phyloP scores from a whole-genome alignment of 1,139 yeast species.

The Suhomyces panamericanus region DNA sequence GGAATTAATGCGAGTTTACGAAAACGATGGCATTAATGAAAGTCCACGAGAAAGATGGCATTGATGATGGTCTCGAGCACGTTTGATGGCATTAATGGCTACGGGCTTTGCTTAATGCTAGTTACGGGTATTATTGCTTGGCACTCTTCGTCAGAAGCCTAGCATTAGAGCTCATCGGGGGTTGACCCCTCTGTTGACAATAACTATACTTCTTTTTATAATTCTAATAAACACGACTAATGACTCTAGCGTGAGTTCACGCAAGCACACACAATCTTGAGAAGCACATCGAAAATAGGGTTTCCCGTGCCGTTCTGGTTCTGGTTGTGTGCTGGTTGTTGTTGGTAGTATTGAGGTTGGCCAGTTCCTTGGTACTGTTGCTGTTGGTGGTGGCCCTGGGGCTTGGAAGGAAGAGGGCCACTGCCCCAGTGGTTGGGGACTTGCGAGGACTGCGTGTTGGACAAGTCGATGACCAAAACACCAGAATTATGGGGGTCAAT shows the following conservation, averaged over 20 bases:
- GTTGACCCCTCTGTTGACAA: constrained; percentile 4
- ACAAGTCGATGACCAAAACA: constrained; percentile 69
- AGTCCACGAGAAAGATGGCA: too few relatives aligned
- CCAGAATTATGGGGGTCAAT: constrained; percentile 76
- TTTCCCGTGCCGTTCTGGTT: constrained; percentile 30
- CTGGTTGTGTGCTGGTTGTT: constrained; percentile 28
- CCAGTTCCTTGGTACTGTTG: constrained; percentile 25
- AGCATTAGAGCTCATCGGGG: constrained; percentile 2
- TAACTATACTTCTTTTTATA: constrained; percentile 6
- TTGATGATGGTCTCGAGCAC: too few relatives aligned
- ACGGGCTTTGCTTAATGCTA: too few relatives aligned
- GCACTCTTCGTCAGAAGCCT: background rate
- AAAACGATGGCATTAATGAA: too few relatives aligned
- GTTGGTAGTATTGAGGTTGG: constrained; percentile 21
- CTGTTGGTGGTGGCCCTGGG: constrained; percentile 31
- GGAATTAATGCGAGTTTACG: too few relatives aligned
- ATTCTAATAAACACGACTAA: constrained; percentile 10
- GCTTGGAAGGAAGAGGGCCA: constrained; percentile 25
- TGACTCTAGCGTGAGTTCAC: constrained; percentile 18
- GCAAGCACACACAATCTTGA: constrained; percentile 38
- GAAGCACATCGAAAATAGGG: constrained; percentile 30
- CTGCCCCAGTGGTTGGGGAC: constrained; percentile 53
- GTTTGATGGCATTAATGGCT: too few relatives aligned
- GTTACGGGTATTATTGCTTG: too few relatives aligned
- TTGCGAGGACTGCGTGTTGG: constrained; percentile 38